Evolutionary conservation across 345 rosid genomes (phyloP).

Genomic region (Conringia planisiliqua): DNA sequence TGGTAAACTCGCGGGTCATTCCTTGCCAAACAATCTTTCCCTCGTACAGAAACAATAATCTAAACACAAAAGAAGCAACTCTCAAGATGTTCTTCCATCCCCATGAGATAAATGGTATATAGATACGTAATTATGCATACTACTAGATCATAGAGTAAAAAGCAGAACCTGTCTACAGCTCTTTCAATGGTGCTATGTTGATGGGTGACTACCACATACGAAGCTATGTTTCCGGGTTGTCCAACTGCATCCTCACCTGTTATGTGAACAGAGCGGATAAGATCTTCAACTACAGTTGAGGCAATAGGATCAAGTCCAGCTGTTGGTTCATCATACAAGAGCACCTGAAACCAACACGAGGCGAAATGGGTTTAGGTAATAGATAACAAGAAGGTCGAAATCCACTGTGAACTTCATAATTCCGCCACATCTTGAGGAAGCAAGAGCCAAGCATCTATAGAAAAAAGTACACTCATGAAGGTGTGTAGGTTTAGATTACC

Average conservation of each 20-base stretch:
- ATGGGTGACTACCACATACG: slow-evolving; percentile 90
- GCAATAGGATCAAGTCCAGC: slow-evolving; percentile 99
- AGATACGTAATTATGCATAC: no score
- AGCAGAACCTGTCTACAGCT: slow-evolving; percentile 88
- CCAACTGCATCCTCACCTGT: slow-evolving; percentile 49
- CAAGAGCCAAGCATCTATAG: background rate
- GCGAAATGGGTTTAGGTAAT: no score
- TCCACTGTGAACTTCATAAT: no score
- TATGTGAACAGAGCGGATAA: slow-evolving; percentile 79
- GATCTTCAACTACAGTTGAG: slow-evolving; percentile 99
- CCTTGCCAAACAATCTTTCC: slow-evolving; percentile 95
- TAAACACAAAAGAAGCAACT: slow-evolving; percentile 13
- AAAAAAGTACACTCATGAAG: background rate
- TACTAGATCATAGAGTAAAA: background rate
- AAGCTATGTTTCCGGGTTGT: slow-evolving; percentile 76
- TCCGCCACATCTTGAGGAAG: no score
- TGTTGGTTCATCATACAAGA: slow-evolving; percentile 90
- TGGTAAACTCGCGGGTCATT: slow-evolving; percentile 78
- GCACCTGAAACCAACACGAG: slow-evolving; percentile 41
- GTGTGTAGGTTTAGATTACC: slow-evolving; percentile 42
- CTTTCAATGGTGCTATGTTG: slow-evolving; percentile 94
- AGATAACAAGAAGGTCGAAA: background rate
- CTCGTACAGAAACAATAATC: slow-evolving; percentile 84
- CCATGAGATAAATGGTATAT: background rate
- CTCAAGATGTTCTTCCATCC: no score